A percentile compares a stretch with the other conserved stretches of the same genome.
Evolutionary conservation across 345 rosid species (phyloP).

Genomic region (Pugionium cornutum): DNA sequence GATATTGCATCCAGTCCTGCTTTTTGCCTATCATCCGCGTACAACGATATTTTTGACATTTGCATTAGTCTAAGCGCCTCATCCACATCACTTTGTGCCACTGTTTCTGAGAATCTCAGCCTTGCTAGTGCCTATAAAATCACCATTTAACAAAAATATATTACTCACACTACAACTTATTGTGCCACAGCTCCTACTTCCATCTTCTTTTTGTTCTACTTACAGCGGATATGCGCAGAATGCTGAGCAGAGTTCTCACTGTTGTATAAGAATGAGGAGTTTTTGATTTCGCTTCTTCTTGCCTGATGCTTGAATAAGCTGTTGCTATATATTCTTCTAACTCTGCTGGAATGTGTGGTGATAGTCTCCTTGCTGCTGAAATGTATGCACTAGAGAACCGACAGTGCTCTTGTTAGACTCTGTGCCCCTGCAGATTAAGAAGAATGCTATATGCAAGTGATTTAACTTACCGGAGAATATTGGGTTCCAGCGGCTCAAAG

Average conservation of each 20-base stretch:
- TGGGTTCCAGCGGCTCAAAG: slow-evolving; percentile 83
- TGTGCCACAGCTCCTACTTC: slow-evolving; percentile 6
- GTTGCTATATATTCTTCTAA: slow-evolving; percentile 91
- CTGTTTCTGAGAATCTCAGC: slow-evolving; percentile 87
- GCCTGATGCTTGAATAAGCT: slow-evolving; percentile 89
- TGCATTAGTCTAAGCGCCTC: slow-evolving; percentile 97
- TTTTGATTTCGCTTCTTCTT: slow-evolving; percentile 90
- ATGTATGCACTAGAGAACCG: slow-evolving; percentile 69
- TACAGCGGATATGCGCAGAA: slow-evolving; percentile 95
- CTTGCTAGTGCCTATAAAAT: slow-evolving; percentile 83
- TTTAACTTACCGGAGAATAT: slow-evolving; percentile 67
- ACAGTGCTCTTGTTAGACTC: slow-evolving; percentile 27
- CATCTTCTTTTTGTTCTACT: slow-evolving; percentile 29
- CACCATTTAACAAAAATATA: background rate
- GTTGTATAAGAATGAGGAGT: slow-evolving; percentile 95
- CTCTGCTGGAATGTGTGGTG: slow-evolving; percentile 82
- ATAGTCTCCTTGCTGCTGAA: slow-evolving; percentile 87
- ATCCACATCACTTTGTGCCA: slow-evolving; percentile 97
- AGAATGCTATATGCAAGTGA: background rate
- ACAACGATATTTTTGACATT: slow-evolving; percentile 96
- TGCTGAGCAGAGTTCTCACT: slow-evolving; percentile 88
- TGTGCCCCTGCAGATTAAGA: slow-evolving; percentile 4
- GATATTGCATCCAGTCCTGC: slow-evolving; percentile 98
- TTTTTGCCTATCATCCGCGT: slow-evolving; percentile 83
- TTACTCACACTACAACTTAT: background rate